Evolutionary conservation across 495 filamentous ascomycete genomes (phyloP), one percentile per base, ranked within the genome.

Genomic region (Tricharina praecox): DNA sequence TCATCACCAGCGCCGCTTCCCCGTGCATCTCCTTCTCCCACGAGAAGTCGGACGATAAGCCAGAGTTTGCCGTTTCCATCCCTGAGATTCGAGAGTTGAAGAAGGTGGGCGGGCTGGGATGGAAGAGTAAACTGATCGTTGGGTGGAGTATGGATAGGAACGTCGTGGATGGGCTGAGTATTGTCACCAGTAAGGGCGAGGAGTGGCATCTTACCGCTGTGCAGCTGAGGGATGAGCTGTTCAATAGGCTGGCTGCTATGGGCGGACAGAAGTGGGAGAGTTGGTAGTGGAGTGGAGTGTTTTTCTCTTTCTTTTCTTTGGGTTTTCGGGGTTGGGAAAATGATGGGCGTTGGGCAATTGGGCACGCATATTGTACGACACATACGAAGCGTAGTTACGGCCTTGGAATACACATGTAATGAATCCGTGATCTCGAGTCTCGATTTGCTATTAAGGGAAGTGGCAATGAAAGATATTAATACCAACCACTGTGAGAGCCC

Each of bases 251-350:
- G 49, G 63, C 90, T 45, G 78, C 83, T 2, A 81, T 93, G 55
- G 83, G 82, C 23, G 75, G 72, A 36, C 84, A 94, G 72, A 83
- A 83, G 66, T 93, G 85, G 85, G 81, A 86, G 68, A 74, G 73
- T 53, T 82, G 76, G 72, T 93, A 50, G 32, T 7, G 23, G 8
- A n/a, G 2, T 24, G 20, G 28, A 13, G 5, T 32, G 13, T 32
- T 13, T 32, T 32, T 32, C 13, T 32, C 13, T 32, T 32, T 5
- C 13, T 32, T 32, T 13, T 32, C 28, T 32, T 32, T 5, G 28
- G 28, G 28, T 13, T 32, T 32, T 32, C 13, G 28, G n/a, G n/a
- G n/a, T n/a, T n/a, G n/a, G n/a, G n/a, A n/a, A n/a, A n/a, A n/a
- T n/a, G n/a, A n/a, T n/a, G n/a, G n/a, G n/a, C n/a, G n/a, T n/a